Evolutionary conservation across 192 early-diverging fungal species (phyloP).

Genomic region (Coemansia sp.): DNA sequence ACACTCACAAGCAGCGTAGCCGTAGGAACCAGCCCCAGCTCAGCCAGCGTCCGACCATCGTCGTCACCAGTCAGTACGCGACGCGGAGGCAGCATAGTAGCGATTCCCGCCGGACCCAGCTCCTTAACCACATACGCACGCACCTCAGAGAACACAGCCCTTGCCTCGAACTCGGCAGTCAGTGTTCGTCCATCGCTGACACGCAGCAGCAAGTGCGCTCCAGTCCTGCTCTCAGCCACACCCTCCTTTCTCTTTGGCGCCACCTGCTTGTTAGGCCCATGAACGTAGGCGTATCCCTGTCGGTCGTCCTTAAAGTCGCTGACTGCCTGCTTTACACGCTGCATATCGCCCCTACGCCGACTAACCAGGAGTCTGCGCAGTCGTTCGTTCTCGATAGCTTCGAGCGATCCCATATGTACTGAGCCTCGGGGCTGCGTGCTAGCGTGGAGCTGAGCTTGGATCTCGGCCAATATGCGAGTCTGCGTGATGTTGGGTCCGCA

Average conservation of each 20-base stretch:
- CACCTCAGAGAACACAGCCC: slow-evolving; percentile 17
- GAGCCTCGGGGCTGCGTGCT: not conserved
- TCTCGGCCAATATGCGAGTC: not conserved
- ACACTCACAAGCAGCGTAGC: slow-evolving; percentile 32
- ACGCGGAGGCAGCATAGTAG: slow-evolving; percentile 11
- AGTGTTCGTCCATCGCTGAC: slow-evolving; percentile 28
- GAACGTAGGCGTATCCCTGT: not conserved
- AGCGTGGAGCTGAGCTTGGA: not conserved
- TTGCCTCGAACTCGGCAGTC: slow-evolving; percentile 4
- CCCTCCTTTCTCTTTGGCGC: not conserved
- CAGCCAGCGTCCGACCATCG: slow-evolving; percentile 16
- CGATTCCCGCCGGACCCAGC: slow-evolving; percentile 8
- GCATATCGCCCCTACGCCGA: not conserved
- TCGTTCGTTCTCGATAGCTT: not conserved
- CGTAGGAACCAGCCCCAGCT: slow-evolving; percentile 32
- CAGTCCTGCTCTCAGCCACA: not conserved
- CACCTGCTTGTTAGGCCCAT: not conserved
- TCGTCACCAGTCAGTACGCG: slow-evolving; percentile 2
- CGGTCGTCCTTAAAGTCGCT: not conserved
- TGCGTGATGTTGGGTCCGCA: slow-evolving; percentile 3
- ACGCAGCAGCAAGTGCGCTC: slow-evolving; percentile 21
- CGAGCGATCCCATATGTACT: not conserved
- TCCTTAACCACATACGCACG: slow-evolving; percentile 10
- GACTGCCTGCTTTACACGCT: slow-evolving; percentile 1
- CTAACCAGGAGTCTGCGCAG: not conserved